These are phyloP conservation scores for Pisolithus tinctorius DNA, from an alignment of 768 basidiomycete species.

Conservation along the genomic window DNA sequence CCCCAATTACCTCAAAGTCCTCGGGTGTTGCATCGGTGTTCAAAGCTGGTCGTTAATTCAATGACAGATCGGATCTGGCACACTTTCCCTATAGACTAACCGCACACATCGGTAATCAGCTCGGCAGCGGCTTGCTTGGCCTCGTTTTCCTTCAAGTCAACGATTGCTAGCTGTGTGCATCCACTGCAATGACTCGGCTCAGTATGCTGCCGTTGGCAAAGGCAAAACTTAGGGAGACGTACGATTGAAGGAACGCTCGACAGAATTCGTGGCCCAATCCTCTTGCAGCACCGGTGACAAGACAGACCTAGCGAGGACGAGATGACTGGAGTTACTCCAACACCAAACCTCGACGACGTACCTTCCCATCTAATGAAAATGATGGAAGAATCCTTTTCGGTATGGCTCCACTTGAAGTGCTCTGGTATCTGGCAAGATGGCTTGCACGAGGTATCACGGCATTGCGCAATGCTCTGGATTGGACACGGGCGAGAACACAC, in stretches of 20 bases:
- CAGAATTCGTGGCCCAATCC: constrained; percentile 91
- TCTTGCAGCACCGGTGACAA: constrained; percentile 90
- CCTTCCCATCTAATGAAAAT: constrained; percentile 79
- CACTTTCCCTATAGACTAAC: constrained; percentile 23
- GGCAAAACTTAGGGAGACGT: not conserved
- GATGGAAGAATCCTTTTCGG: constrained; percentile 53
- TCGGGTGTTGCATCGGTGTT: constrained; percentile 48
- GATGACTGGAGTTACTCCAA: not conserved
- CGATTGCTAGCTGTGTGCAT: constrained; percentile 69
- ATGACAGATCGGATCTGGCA: constrained; percentile 19
- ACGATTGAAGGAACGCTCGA: constrained; percentile 85
- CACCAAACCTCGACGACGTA: constrained; percentile 17
- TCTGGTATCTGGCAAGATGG: constrained; percentile 17
- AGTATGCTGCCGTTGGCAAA: not conserved
- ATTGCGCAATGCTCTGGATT: constrained; percentile 8
- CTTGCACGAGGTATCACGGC: constrained; percentile 7
- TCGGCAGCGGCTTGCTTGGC: constrained; percentile 63
- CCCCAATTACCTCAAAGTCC: constrained; percentile 61
- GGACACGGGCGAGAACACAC: constrained; percentile 21
- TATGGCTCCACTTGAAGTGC: constrained; percentile 17
- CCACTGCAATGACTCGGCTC: constrained; percentile 42
- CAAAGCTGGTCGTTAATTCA: constrained; percentile 32
- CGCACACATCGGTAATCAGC: constrained; percentile 50
- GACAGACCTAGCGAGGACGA: constrained; percentile 55
- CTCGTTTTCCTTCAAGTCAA: constrained; percentile 74